These are phyloP conservation scores for Pouteria glomerata DNA, from an alignment of 148 eudicot genomes.

Conservation along the genomic window DNA sequence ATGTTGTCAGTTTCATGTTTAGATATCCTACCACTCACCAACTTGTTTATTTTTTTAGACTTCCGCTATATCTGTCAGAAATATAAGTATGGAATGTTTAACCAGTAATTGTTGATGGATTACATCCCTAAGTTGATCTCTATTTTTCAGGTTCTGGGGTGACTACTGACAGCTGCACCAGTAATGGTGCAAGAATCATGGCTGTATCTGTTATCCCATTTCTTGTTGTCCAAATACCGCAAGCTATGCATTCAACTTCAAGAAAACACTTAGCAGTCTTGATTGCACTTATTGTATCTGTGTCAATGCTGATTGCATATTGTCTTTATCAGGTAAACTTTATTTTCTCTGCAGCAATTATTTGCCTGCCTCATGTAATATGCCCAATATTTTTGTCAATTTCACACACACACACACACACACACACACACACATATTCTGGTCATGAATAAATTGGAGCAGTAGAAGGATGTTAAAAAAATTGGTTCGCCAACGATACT, in stretches of 20 bases:
- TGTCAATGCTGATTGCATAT: conserved; percentile 31
- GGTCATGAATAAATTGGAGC: background rate
- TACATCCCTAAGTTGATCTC: background rate
- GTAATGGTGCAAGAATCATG: conserved; percentile 57
- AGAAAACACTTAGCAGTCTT: conserved; percentile 45
- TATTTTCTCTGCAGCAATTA: background rate
- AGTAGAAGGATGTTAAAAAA: background rate
- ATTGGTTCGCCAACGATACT: background rate
- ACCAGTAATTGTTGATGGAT: background rate
- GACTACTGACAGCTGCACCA: conserved; percentile 55
- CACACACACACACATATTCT: too few species aligned
- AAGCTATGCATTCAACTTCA: conserved; percentile 34
- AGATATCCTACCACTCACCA: background rate
- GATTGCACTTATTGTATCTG: conserved; percentile 37
- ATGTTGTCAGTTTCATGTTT: too few species aligned
- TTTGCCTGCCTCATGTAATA: background rate
- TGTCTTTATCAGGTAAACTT: conserved; percentile 47
- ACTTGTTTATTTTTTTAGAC: background rate
- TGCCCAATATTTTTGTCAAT: background rate
- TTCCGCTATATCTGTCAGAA: background rate
- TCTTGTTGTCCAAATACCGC: conserved; percentile 54
- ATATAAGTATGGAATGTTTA: background rate
- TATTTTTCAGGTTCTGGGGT: conserved; percentile 53
- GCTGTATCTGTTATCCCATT: conserved; percentile 50
- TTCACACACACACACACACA: too few species aligned